Base-by-base conservation (phyloP, 441 rosid genomes). In the Euphorbia celastroides region DNA sequence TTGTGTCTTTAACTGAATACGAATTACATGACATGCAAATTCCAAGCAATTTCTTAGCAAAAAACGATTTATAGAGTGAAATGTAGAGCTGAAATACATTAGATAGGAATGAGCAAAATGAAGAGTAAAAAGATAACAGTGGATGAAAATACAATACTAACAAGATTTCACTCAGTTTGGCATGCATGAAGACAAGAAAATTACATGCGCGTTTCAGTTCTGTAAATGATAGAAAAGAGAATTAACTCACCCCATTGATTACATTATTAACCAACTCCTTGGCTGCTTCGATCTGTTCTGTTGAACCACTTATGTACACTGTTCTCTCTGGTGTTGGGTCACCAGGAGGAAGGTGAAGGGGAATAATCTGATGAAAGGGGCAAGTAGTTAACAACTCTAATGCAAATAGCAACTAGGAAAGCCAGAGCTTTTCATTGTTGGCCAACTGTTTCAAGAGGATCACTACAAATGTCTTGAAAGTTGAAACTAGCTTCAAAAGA, bases 301-400 rank as follows among this genome's bases (percentile, higher is more conserved):
- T 31, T 7, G 74, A 42, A 50, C 78, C 78, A 61, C 71, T 66
- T 66, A 74, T 70, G 36, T 74, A 66, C 11, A 70, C 42, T 2
- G 68, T 70, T 66, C 78, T 66, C 32, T 74, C 78, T 14, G 65
- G 50, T 61, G 74, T 1, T 25, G 65, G 48, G 58, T 74, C 78
- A 61, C 78, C 78, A 42, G 74, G 65, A 62, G 78, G 78, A 38
- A 66, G 78, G 68, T 74, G 78, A 1, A 74, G 68, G n/a, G 78
- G 78, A 31, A 74, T 74, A 19, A 74, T 62, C 78, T 74, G 74
- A 52, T 48, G 46, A 65, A 34, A 52, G 62, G 3, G 22, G 52
- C 32, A 64, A 25, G 31, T 14, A 28, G 3, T 56, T 31, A 48
- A 57, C 34, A 61, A 61, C 7, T 54, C 36, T 7, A 57, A 63